Conservation (phyloP, 192 early-diverging fungal genomes). For the Coemansia furcata region DNA sequence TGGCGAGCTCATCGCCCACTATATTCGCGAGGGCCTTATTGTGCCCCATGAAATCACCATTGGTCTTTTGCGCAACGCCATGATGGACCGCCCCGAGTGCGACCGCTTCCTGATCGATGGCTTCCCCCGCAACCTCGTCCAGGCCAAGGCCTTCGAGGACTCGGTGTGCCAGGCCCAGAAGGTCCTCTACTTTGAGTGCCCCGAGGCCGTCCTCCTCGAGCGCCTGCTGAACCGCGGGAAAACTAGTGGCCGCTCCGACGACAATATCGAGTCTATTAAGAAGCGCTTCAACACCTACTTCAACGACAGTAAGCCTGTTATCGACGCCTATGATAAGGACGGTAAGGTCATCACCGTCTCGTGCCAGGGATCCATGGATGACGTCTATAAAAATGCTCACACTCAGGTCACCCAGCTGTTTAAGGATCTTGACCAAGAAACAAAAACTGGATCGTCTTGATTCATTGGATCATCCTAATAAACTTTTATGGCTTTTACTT, state of each 20-base stretch:
- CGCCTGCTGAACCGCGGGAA: conserved; percentile 92
- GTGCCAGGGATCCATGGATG: conserved; percentile 62
- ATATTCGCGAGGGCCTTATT: conserved; percentile 92
- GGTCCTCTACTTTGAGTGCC: conserved; percentile 93
- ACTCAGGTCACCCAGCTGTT: conserved; percentile 48
- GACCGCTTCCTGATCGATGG: conserved; percentile 93
- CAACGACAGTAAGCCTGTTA: conserved; percentile 89
- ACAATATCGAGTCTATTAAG: conserved; percentile 93
- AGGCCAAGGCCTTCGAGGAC: conserved; percentile 92
- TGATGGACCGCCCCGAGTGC: conserved; percentile 65
- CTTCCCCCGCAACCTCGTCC: conserved; percentile 92
- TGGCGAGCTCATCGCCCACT: conserved; percentile 88
- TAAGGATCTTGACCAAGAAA: conserved; percentile 11
- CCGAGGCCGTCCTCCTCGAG: conserved; percentile 87
- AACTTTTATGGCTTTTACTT: too few species aligned
- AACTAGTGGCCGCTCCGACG: conserved; percentile 89
- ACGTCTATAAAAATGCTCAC: conserved; percentile 66
- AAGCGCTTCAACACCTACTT: conserved; percentile 89
- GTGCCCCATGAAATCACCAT: conserved; percentile 97
- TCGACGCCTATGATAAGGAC: conserved; percentile 72
- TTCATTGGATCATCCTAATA: too few species aligned
- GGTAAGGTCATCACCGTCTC: conserved; percentile 79
- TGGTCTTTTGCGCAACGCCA: conserved; percentile 83
- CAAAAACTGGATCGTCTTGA: too few species aligned
- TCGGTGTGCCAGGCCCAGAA: conserved; percentile 69